Base-by-base conservation (phyloP, 2,329 filamentous ascomycete species). In the Trichoderma harzianum region DNA sequence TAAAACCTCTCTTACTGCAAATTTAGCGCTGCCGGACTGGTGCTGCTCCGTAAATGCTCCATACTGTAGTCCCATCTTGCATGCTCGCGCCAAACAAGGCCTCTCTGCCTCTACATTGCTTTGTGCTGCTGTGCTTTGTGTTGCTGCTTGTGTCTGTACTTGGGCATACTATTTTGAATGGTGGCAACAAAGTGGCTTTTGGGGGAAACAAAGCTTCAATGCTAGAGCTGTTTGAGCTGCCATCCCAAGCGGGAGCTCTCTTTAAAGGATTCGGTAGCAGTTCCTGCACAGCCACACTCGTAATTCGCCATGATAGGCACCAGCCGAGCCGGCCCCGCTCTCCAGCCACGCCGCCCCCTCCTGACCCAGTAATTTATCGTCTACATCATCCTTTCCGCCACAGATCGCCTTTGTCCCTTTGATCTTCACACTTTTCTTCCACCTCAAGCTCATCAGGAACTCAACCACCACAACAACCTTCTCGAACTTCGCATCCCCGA, bases 341-440 rank as follows among this genome's bases (percentile, higher is more conserved):
- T 34, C 36, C 28, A 65, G 69, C 69, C 69, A 69, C 70, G 18
- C 16, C n/a, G n/a, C 26, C 71, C 62, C 71, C 71, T 71, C 73
- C 73, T 69, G 73, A 66, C 70, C 69, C 57, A 62, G 55, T 69
- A 43, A 62, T 69, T 69, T 21, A 53, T 60, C 55, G 57, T 30
- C 63, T 60, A 47, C 71, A 70, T 70, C 70, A 68, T 69, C 67
- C 70, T 70, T 64, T 64, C 69, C 64, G 69, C 68, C 71, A 73
- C 72, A 74, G 43, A 68, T 72, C 69, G 36, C 60, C 47, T 43
- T 43, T 47, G 58, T 47, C 39, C 69, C 34, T 57, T 62, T 67
- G 55, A 69, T 53, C 55, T 24, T 24, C 21, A 55, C 32, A 6
- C 47, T 34, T 34, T 14, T 14, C 34, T 18, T 34, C 30, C 18